Base-by-base conservation (phyloP, 805 yeast genomes). In the Ogataea paraovalis region DNA sequence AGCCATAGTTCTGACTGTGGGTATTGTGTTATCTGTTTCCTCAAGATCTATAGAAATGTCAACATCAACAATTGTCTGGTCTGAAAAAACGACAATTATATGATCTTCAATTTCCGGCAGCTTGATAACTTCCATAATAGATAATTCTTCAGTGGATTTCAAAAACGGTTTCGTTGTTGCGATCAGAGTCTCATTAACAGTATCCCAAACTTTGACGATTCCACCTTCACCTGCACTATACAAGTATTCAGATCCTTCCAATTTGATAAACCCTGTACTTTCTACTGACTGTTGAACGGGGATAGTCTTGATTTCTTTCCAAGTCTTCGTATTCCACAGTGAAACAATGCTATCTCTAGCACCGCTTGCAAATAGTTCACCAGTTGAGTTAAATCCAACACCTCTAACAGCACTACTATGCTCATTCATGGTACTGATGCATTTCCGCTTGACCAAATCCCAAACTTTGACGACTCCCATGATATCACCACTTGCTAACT, bases 361-460 rank as follows among this genome's bases (percentile, higher is more conserved):
- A 55, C 96, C 97, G 54, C 86, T 80, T 25, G 90, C 65, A 46
- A 94, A 73, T 27, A 70, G 62, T 19, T 71, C 70, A 10, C 85
- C 88, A 30, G 70, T 73, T 1, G 58, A 58, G 49, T 67, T 66
- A 57, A 91, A 85, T 18, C 80, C 87, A 12, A 92, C 68, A 0
- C 96, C 96, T 65, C 98, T 79, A 1, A 94, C 92, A 0, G 96
- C 92, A 22, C 87, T 76, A 6, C 75, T 77, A 61, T 94, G 99
- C 52, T 89, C 96, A 38, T 80, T 66, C 32, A 83, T 78, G 14
- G 74, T 71, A 14, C 76, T 76, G 4, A 82, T 53, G 49, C 86
- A 79, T 58, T 82, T 87, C 56, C 97, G 76, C 59, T 81, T 84
- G 70, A 71, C 96, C 81, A 79, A 67, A 56, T 79, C 80, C 83